phyloP scores from a whole-genome alignment of 352 stramenopile species.

The Pythium utonaiense region DNA sequence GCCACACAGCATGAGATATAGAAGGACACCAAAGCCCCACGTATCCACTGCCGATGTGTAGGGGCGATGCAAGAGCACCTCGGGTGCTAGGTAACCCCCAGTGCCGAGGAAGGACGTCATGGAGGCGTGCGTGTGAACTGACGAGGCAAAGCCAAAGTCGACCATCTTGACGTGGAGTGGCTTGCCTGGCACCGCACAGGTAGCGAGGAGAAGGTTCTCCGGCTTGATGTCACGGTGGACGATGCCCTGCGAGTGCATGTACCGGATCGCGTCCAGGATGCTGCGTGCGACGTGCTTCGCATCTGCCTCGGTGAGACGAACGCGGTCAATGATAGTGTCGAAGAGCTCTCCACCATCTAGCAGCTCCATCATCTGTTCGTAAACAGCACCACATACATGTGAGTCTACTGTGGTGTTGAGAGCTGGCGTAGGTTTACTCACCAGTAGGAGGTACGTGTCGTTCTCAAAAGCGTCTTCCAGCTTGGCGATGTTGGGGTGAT shows the following conservation, averaged over 20 bases:
- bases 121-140: constrained; percentile 55
- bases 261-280: constrained; percentile 66
- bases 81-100: constrained; percentile 94
- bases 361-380: constrained; percentile 54
- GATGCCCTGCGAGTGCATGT: constrained; percentile 71
- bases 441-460: constrained; percentile 48
- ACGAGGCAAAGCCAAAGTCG: constrained; percentile 97
- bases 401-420: neutral
- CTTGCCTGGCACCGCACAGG: constrained; percentile 25
- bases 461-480: constrained; percentile 68
- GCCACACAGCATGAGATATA: constrained; percentile 96
- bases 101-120: constrained; percentile 79
- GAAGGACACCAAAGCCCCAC: constrained; percentile 96
- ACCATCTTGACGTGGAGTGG: constrained; percentile 94
- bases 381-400: neutral
- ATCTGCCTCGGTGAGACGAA: constrained; percentile 51
- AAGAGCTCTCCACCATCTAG: constrained; percentile 81
- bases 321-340: constrained; percentile 71
- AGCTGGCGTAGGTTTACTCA: neutral
- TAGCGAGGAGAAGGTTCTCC: constrained; percentile 67
- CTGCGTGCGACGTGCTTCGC: constrained; percentile 44
- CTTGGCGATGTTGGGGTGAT: constrained; percentile 69
- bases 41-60: constrained; percentile 96
- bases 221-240: constrained; percentile 75
- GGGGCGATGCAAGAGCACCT: constrained; percentile 95